Percentiles rank a stretch among this genome's conserved stretches.
Evolutionary conservation across 208 protist genomes (phyloP).

Genomic region (Trypanosoma scelopori): DNA sequence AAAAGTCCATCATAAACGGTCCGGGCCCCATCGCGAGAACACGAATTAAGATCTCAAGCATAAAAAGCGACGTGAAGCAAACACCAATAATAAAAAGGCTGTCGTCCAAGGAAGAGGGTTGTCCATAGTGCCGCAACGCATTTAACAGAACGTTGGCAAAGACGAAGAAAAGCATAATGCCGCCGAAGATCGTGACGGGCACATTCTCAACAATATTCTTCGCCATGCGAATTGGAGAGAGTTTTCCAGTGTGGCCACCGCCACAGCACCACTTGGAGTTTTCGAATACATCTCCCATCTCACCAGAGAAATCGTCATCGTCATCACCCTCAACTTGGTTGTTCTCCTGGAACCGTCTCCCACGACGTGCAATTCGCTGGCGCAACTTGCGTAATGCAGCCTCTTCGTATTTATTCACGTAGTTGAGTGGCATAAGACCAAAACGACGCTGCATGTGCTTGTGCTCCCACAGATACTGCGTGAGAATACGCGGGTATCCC

Average conservation of each 20-base stretch:
- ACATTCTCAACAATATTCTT: slow-evolving; percentile 84
- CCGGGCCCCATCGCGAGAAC: slow-evolving; percentile 77
- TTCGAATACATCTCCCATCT: slow-evolving; percentile 25
- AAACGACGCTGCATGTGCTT: slow-evolving; percentile 68
- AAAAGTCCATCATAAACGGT: slow-evolving; percentile 71
- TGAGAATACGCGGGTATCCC: slow-evolving; percentile 87
- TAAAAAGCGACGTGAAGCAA: slow-evolving; percentile 81
- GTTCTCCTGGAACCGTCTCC: slow-evolving; percentile 39
- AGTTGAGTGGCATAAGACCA: slow-evolving; percentile 67
- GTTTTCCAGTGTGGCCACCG: slow-evolving; percentile 52
- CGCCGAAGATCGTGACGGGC: slow-evolving; percentile 73
- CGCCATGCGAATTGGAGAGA: slow-evolving; percentile 83
- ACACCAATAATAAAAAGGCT: slow-evolving; percentile 67
- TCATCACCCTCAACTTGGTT: slow-evolving; percentile 5
- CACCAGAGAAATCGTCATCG: slow-evolving; percentile 15
- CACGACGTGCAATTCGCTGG: slow-evolving; percentile 37
- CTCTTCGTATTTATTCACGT: slow-evolving; percentile 85
- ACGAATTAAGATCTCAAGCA: slow-evolving; percentile 83
- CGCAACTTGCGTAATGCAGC: slow-evolving; percentile 65
- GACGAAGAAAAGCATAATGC: slow-evolving; percentile 76
- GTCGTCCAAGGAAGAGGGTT: slow-evolving; percentile 80
- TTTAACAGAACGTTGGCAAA: slow-evolving; percentile 89
- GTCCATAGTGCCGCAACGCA: slow-evolving; percentile 76
- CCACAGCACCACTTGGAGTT: slow-evolving; percentile 25
- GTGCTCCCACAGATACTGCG: slow-evolving; percentile 90